These are phyloP conservation scores for Coprinopsis marcescibilis DNA, from an alignment of 768 basidiomycete species.

Conservation along the genomic window DNA sequence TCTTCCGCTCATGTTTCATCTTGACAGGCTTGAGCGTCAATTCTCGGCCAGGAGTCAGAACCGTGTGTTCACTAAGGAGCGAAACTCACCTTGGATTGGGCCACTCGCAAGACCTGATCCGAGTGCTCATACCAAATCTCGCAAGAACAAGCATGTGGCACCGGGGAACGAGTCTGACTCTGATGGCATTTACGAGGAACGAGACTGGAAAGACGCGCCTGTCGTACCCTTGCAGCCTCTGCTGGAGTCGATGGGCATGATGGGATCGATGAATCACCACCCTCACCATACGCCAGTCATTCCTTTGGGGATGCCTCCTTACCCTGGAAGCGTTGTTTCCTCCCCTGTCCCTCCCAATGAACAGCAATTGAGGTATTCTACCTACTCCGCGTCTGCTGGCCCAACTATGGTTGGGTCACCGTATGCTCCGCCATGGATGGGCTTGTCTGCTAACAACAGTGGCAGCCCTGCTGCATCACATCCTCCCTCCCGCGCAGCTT, in stretches of 20 bases:
- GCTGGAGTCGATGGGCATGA: slow-evolving; percentile 24
- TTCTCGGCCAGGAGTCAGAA: slow-evolving; percentile 21
- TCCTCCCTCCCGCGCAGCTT: slow-evolving; percentile 17
- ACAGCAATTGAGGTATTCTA: slow-evolving; percentile 1
- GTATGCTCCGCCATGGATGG: slow-evolving; percentile 28
- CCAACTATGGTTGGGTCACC: slow-evolving; percentile 5
- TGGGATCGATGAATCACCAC: slow-evolving; percentile 13
- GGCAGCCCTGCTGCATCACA: slow-evolving; percentile 17
- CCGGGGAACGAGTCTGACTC: slow-evolving; percentile 21
- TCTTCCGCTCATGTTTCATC: neutral
- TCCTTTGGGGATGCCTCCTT: slow-evolving; percentile 14
- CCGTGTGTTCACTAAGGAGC: slow-evolving; percentile 18
- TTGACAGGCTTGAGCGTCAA: slow-evolving; percentile 27
- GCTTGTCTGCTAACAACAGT: slow-evolving; percentile 15
- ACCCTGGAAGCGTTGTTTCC: slow-evolving; percentile 8
- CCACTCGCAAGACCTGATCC: slow-evolving; percentile 30
- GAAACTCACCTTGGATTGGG: slow-evolving; percentile 37
- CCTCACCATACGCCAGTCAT: slow-evolving; percentile 20
- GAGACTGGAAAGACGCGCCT: slow-evolving; percentile 26
- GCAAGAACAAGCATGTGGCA: slow-evolving; percentile 15
- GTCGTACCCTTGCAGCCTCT: slow-evolving; percentile 29
- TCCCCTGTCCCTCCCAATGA: slow-evolving; percentile 14
- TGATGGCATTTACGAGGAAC: slow-evolving; percentile 22
- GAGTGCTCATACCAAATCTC: slow-evolving; percentile 14
- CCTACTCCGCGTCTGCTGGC: neutral